A percentile compares a stretch with the other conserved stretches of the same genome.
Evolutionary conservation across 139 green algal genomes (phyloP).

Genomic region (Chlamydomonas incerta): DNA sequence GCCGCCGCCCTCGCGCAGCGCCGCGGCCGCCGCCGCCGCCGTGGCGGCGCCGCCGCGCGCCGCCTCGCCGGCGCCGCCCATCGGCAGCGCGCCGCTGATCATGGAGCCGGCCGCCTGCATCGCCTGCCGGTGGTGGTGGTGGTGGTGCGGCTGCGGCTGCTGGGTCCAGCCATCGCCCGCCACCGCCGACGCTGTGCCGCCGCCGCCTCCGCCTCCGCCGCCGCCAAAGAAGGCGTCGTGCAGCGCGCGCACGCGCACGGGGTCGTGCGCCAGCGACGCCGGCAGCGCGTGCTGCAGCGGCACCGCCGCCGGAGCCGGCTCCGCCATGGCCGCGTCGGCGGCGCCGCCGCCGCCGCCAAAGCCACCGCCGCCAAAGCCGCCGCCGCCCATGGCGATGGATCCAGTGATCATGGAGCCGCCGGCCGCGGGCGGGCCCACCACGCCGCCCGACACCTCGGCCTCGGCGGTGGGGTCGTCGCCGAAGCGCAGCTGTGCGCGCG

Average conservation of each 20-base stretch:
- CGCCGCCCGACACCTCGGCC: conserved; percentile 13
- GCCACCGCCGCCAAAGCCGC: too few relatives aligned
- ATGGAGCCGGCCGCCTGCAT: not conserved
- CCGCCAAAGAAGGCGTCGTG: conserved; percentile 52
- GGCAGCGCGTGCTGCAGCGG: conserved; percentile 74
- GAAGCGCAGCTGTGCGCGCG: conserved; percentile 9
- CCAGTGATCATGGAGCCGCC: conserved; percentile 3
- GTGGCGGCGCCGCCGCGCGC: not conserved
- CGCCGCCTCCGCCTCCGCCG: not conserved
- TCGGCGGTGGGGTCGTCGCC: conserved; percentile 14
- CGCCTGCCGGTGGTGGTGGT: too few relatives aligned
- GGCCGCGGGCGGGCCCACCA: conserved; percentile 5
- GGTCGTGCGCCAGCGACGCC: conserved; percentile 68
- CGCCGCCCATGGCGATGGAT: not conserved
- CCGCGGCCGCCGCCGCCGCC: not conserved
- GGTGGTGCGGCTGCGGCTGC: not conserved
- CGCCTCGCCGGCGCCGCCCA: too few relatives aligned
- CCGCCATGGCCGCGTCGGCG: not conserved
- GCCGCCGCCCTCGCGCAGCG: not conserved
- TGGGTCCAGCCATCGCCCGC: not conserved
- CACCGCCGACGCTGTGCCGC: not conserved
- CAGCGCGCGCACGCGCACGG: conserved; percentile 65
- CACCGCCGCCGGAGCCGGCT: not conserved
- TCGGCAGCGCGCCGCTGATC: not conserved
- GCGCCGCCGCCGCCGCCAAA: not conserved